Evolutionary conservation across 768 basidiomycete species (phyloP).

Genomic region (Trametes sanguinea): DNA sequence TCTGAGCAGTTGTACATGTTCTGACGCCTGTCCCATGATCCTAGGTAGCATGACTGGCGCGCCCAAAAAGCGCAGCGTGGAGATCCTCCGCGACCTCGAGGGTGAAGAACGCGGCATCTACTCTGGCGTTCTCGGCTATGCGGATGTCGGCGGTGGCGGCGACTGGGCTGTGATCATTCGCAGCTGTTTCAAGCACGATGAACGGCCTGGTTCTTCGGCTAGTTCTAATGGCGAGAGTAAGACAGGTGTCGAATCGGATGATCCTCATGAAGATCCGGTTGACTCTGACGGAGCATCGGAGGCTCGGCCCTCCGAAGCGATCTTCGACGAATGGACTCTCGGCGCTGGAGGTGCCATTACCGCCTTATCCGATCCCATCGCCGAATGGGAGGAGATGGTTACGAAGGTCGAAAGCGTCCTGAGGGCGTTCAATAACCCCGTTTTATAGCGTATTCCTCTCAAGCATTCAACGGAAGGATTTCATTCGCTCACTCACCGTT

Average conservation of each 20-base stretch:
- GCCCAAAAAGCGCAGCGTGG: conserved; percentile 91
- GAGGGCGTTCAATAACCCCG: conserved; percentile 49
- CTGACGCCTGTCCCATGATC: background rate
- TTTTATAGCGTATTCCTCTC: background rate
- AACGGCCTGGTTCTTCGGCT: conserved; percentile 23
- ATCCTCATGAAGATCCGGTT: background rate
- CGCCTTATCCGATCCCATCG: conserved; percentile 79
- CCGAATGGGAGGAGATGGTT: conserved; percentile 94
- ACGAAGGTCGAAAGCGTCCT: conserved; percentile 84
- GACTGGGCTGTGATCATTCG: conserved; percentile 96
- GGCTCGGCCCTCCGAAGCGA: background rate
- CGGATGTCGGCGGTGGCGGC: conserved; percentile 83
- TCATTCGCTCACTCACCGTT: background rate
- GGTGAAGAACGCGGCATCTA: conserved; percentile 74
- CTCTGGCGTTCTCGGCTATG: conserved; percentile 93
- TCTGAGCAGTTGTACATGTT: background rate
- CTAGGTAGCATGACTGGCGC: conserved; percentile 97
- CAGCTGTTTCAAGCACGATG: conserved; percentile 80
- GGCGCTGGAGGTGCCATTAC: conserved; percentile 98
- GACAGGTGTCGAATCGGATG: background rate
- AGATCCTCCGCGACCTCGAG: conserved; percentile 84
- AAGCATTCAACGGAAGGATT: background rate
- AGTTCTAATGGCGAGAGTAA: background rate
- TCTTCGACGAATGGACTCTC: conserved; percentile 65
- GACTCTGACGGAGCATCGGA: background rate